phyloP scores from a whole-genome alignment of 371 early-diverging fungal genomes.

The Nematocida ironsii region DNA sequence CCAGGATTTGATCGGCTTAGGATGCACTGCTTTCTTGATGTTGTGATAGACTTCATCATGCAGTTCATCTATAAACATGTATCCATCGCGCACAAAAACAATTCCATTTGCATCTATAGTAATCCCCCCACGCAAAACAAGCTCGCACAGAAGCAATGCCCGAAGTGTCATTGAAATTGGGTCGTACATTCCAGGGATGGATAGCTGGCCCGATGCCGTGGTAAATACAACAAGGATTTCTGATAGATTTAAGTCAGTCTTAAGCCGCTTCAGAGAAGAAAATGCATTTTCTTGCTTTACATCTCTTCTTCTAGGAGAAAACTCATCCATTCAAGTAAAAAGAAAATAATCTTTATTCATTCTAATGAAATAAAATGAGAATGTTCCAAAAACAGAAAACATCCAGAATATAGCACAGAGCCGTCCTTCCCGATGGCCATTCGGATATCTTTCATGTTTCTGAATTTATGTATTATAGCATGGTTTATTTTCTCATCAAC shows the following conservation, averaged over 20 bases:
- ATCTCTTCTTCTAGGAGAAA: conserved; percentile 51
- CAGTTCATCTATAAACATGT: conserved; percentile 17
- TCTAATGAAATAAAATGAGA: conserved; percentile 29
- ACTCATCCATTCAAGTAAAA: conserved; percentile 36
- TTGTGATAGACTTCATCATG: conserved; percentile 37
- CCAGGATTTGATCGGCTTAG: conserved; percentile 31
- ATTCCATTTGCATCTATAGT: conserved; percentile 1
- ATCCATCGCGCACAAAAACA: neutral
- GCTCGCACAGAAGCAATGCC: conserved; percentile 39
- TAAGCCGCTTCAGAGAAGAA: conserved; percentile 5
- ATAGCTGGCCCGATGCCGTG: neutral
- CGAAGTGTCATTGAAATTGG: conserved; percentile 45
- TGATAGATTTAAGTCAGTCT: conserved; percentile 26
- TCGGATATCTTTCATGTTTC: conserved; percentile 23
- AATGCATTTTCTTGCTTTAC: conserved; percentile 28
- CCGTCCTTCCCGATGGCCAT: neutral
- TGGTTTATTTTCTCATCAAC: conserved; percentile 47
- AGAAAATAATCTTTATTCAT: conserved; percentile 55
- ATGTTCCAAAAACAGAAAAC: conserved; percentile 49
- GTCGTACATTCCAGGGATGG: conserved; percentile 24
- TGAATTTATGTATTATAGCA: conserved; percentile 12
- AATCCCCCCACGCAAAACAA: conserved; percentile 11
- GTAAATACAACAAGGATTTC: conserved; percentile 49
- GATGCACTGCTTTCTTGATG: conserved; percentile 12
- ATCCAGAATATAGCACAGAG: conserved; percentile 13